These are phyloP conservation scores for Kockovaella imperatae DNA, from an alignment of 768 basidiomycete genomes.

Conservation along the genomic window DNA sequence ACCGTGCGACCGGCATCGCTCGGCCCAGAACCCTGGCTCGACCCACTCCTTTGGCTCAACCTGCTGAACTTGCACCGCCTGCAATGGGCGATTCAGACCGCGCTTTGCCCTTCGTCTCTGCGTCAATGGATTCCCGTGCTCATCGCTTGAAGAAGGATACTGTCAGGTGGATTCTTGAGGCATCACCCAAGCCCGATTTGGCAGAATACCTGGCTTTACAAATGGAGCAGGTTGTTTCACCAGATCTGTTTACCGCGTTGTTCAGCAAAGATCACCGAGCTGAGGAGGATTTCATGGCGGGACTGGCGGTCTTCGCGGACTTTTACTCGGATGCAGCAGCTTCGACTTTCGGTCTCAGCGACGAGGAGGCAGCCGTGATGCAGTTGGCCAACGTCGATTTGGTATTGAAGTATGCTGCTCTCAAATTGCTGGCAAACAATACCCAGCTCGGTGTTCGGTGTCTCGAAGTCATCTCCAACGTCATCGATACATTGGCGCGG, in stretches of 20 bases:
- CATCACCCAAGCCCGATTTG: conserved; percentile 75
- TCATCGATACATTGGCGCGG: conserved; percentile 61
- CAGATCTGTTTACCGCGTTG: conserved; percentile 64
- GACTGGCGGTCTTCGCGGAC: conserved; percentile 64
- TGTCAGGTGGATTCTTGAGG: conserved; percentile 76
- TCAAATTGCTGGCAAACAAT: conserved; percentile 82
- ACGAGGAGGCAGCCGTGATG: conserved; percentile 54
- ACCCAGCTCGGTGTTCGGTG: conserved; percentile 81
- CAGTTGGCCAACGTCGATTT: conserved; percentile 84
- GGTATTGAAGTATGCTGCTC: conserved; percentile 83
- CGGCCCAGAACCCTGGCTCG: conserved; percentile 39
- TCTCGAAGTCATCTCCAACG: conserved; percentile 72
- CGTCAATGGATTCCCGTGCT: conserved; percentile 56
- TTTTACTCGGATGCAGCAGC: conserved; percentile 61
- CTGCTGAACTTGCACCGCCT: conserved; percentile 46
- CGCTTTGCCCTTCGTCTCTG: conserved; percentile 50
- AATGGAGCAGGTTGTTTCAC: conserved; percentile 77
- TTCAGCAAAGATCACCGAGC: conserved; percentile 96
- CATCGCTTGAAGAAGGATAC: conserved; percentile 64
- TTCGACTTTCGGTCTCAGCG: conserved; percentile 49
- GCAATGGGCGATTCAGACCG: conserved; percentile 3
- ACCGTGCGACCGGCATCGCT: conserved; percentile 22
- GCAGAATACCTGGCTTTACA: conserved; percentile 77
- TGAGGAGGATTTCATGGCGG: conserved; percentile 82
- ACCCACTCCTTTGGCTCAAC: conserved; percentile 49